Conservation (phyloP, 768 basidiomycete species). For the Lactarius evosmus region DNA sequence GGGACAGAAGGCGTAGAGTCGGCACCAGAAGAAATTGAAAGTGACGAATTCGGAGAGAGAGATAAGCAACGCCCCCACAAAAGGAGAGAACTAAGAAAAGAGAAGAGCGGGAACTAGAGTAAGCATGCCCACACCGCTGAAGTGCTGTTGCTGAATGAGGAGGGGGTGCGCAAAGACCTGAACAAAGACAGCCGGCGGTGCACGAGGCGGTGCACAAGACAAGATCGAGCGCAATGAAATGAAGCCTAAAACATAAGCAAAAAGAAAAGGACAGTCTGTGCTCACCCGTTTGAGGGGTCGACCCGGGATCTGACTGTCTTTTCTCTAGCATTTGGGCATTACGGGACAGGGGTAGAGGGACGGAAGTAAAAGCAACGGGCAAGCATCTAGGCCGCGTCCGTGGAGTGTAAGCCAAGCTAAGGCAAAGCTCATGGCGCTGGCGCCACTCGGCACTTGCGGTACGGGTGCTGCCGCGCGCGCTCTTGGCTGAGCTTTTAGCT, state of each 20-base stretch:
- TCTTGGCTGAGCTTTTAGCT: neutral
- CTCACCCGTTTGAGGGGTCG: constrained; percentile 7
- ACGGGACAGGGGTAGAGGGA: neutral
- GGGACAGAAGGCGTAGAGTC: constrained; percentile 28
- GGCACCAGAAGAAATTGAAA: constrained; percentile 35
- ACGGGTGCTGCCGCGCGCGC: neutral
- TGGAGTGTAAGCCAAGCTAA: too few relatives aligned
- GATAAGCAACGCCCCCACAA: neutral
- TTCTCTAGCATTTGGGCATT: constrained; percentile 8
- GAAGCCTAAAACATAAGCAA: neutral
- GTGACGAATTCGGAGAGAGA: too few relatives aligned
- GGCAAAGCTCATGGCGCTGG: too few relatives aligned
- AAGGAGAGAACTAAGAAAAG: neutral
- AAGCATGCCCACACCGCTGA: neutral
- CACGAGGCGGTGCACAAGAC: constrained; percentile 2
- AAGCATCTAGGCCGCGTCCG: neutral
- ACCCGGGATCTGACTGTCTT: neutral
- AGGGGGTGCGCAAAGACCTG: neutral
- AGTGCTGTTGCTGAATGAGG: neutral
- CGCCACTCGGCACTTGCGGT: neutral
- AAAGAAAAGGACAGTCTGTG: neutral
- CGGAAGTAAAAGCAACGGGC: neutral
- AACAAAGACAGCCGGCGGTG: neutral
- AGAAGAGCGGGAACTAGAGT: neutral
- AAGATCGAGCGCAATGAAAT: neutral